Evolutionary conservation across 352 stramenopile genomes (phyloP), one percentile per base, ranked within the genome.

Genomic region (Peronospora destructor): DNA sequence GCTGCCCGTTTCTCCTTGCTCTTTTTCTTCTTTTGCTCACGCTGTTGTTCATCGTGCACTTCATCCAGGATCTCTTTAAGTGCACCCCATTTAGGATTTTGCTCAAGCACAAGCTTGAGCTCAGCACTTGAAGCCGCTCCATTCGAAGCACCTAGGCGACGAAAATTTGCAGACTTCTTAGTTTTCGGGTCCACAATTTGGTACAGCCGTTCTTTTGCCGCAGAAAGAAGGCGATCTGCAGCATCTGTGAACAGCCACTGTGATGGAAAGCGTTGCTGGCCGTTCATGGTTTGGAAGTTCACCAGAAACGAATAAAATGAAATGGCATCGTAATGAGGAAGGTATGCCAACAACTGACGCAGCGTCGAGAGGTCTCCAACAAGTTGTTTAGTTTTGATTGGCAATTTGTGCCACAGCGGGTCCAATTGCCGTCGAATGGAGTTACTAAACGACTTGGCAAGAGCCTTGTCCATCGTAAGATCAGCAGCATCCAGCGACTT

Each of bases 291-390:
- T 52, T 97, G 88, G 47, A 98, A 85, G 33, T 71, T 89, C 29
- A 95, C 58, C 4, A 99, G 64, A 28, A 97, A 88, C n/a, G 75
- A 89, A 57, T 96, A 98, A 66, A 98, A 98, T 12, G 85, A 93
- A 44, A 98, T 91, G 14, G 92, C 94, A 61, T 98, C 96, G 67
- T 98, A 98, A 17, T 91, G 84, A 48, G 97, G 85, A 28, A 98
- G 61, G 56, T 96, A 94, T 43, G 94, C 76, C 42, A 98, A 93
- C 41, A 92, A 45, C 50, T 93, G 79, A 26, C 78, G 74, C 32
- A 93, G 49, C 4, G 79, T 87, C 28, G 77, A 80, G 12, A 93
- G 47, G 41, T 93, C 82, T 29, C 61, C 64, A n/a, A 96, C 83
- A 7, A 96, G 73, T 73, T 98, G 95, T 54, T 98, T 98, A 0